A percentile compares a stretch with the other conserved stretches of the same genome.
phyloP scores from a whole-genome alignment of 768 basidiomycete genomes.

The Guyanaporus albipodus region DNA sequence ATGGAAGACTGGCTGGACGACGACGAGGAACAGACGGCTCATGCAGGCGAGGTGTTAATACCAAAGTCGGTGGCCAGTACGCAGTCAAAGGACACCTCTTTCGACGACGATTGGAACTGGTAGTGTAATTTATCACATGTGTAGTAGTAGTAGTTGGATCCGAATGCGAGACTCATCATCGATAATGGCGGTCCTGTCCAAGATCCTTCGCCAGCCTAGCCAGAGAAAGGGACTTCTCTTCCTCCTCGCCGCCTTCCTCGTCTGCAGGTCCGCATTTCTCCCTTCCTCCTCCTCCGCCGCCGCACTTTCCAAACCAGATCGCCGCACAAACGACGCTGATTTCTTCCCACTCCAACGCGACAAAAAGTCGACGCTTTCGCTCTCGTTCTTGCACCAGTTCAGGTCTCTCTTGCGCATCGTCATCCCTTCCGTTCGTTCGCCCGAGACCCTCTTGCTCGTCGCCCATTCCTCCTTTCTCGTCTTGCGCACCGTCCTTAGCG shows the following conservation, averaged over 20 bases:
- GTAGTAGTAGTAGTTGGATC: too few relatives aligned
- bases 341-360: conserved; percentile 55
- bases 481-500: conserved; percentile 79
- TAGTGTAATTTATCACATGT: too few relatives aligned
- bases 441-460: conserved; percentile 69
- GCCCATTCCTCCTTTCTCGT: conserved; percentile 85
- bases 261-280: conserved; percentile 45
- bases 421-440: conserved; percentile 57
- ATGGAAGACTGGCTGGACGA: conserved; percentile 33
- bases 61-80: conserved; percentile 32
- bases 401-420: conserved; percentile 68
- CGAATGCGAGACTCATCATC: too few relatives aligned
- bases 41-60: conserved; percentile 21
- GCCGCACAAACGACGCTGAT: conserved; percentile 51
- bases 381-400: conserved; percentile 67
- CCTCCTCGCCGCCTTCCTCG: conserved; percentile 43
- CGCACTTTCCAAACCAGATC: conserved; percentile 61
- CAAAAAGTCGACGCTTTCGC: conserved; percentile 52
- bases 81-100: conserved; percentile 1
- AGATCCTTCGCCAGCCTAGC: conserved; percentile 1
- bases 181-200: conserved; percentile 22
- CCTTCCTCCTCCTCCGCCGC: conserved; percentile 51
- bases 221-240: too few relatives aligned
- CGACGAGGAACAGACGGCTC: conserved; percentile 33
- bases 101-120: conserved; percentile 61